A percentile compares a stretch with the other conserved stretches of the same genome.
These are phyloP conservation scores for Tetradesmus lagerheimii DNA, from an alignment of 139 green algal species.

Conservation along the genomic window DNA sequence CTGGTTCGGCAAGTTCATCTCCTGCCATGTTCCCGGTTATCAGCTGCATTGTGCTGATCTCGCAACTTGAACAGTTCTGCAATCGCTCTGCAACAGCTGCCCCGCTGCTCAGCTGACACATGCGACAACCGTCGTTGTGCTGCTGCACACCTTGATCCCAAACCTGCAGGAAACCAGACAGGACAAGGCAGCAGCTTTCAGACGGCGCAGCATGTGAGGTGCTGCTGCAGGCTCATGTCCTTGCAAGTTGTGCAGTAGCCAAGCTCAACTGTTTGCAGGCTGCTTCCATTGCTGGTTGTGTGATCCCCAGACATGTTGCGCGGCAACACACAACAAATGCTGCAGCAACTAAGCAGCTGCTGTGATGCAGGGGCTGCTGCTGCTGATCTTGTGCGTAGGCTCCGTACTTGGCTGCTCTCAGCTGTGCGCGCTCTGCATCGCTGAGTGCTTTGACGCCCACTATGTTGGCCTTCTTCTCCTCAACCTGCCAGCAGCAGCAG, in stretches of 20 bases:
- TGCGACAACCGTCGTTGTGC: not conserved
- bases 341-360: not conserved
- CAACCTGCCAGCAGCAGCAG: not conserved
- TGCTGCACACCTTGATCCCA: not conserved
- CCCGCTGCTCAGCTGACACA: not conserved
- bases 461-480: constrained; percentile 40
- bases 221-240: not conserved
- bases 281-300: not conserved
- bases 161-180: not conserved
- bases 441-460: constrained; percentile 26
- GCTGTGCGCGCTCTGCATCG: constrained; percentile 17
- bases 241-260: no score
- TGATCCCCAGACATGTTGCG: not conserved
- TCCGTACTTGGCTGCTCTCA: constrained; percentile 31
- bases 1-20: no score
- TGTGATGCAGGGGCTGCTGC: not conserved
- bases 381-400: not conserved
- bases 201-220: not conserved
- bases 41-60: no score
- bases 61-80: no score
- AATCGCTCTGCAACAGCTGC: not conserved
- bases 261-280: no score
- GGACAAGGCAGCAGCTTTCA: not conserved
- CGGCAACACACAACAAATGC: not conserved
- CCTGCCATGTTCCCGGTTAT: no score